Evolutionary conservation across 805 yeast genomes (phyloP), one percentile per base, ranked within the genome.

Genomic region (Debaryomyces prosopidis): DNA sequence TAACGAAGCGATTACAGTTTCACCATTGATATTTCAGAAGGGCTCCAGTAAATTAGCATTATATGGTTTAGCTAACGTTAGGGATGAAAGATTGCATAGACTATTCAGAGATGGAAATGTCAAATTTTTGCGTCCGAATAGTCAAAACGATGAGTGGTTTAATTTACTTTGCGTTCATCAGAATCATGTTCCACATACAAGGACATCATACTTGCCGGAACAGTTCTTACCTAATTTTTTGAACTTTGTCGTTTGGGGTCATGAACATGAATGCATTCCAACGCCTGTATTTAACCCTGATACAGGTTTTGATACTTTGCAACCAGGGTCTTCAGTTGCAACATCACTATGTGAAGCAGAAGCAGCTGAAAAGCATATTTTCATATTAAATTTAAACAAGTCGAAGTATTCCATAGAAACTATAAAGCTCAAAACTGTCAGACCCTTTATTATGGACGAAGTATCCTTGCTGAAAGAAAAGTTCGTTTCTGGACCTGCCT

Each of bases 171-270:
- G 89, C 39, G 85, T 94, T 7, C 99, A 94, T 64, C 99, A 94
- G 65, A 94, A 94, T 65, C 97, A 88, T 59, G 77, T 83, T 2
- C 81, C 85, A 4, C 91, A 91, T 56, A 80, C 95, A 1, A 81
- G 82, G 36, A 87, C 95, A 0, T 83, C 89, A 4, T 86, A 86
- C 52, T 70, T 94, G 4, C 98, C 97, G 5, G 98, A 91, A 51
- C 76, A 75, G 43, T 86, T 87, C 54, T 67, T 94, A 18, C 99
- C 98, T 0, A 70, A 76, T 7, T 90, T 91, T 59, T 57, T 94
- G 39, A 90, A 94, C 59, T 71, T 92, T 45, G 84, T 94, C 0
- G 68, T 91, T 1, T 94, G 99, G 99, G 99, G 99, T 14, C 99
- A 94, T 64, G 99, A 94, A 62, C 99, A 94, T 65, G 97, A 94